Conservation (phyloP, 2,329 filamentous ascomycete species). For the Epichloe uncinata region DNA sequence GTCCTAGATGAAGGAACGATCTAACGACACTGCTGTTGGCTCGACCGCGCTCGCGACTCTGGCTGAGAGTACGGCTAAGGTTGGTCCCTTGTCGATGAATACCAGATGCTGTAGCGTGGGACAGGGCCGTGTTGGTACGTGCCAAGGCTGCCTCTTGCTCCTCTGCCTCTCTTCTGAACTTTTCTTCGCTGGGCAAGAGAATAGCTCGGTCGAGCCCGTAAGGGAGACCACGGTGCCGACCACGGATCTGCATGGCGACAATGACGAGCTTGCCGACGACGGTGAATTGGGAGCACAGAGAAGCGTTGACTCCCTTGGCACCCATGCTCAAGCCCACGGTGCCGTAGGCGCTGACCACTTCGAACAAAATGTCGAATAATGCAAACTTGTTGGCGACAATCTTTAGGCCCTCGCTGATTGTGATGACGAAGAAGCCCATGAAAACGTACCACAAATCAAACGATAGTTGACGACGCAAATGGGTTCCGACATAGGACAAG, state of each 20-base stretch:
- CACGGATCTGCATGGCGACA: conserved; percentile 56
- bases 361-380: conserved; percentile 63
- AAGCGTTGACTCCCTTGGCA: conserved; percentile 60
- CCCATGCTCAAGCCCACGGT: conserved; percentile 88
- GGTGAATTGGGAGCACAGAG: conserved; percentile 71
- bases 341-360: conserved; percentile 82
- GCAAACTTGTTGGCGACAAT: conserved; percentile 52
- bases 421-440: conserved; percentile 81
- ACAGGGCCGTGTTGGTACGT: conserved; percentile 23
- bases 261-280: conserved; percentile 58
- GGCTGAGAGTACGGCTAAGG: conserved; percentile 21
- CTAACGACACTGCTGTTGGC: conserved; percentile 29
- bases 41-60: conserved; percentile 24
- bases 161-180: conserved; percentile 40
- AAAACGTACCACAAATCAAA: conserved; percentile 98
- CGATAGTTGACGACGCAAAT: conserved; percentile 83
- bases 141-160: conserved; percentile 28
- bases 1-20: conserved; percentile 36
- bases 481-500: conserved; percentile 76
- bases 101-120: conserved; percentile 18
- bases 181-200: conserved; percentile 42
- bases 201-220: conserved; percentile 53
- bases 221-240: conserved; percentile 53
- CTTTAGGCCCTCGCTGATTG: conserved; percentile 68
- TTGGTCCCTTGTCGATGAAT: conserved; percentile 17